Conservation (phyloP, 495 filamentous ascomycete genomes). For the Cercophora samala region DNA sequence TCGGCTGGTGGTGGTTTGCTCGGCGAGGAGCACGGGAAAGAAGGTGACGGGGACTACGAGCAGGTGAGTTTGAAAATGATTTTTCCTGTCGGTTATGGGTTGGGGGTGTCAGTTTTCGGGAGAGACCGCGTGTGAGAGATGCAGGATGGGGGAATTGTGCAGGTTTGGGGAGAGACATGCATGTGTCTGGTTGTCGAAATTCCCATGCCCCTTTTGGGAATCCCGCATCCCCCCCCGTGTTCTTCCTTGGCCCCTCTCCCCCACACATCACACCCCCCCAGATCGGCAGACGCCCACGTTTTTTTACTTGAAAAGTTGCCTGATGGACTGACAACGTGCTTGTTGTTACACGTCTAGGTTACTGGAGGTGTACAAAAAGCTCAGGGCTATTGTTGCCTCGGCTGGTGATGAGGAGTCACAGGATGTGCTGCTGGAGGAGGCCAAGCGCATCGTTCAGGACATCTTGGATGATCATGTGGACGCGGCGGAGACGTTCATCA, state of each 20-base stretch:
- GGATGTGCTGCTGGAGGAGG: slow-evolving; percentile 66
- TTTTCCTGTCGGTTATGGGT: not conserved
- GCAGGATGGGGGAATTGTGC: too few species aligned
- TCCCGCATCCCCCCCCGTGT: not conserved
- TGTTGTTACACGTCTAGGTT: slow-evolving; percentile 34
- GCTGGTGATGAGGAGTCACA: slow-evolving; percentile 58
- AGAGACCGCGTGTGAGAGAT: not conserved
- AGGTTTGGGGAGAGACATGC: not conserved
- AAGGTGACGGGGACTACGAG: slow-evolving; percentile 93
- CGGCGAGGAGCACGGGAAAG: slow-evolving; percentile 82
- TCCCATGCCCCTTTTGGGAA: not conserved
- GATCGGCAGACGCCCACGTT: not conserved
- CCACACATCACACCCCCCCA: not conserved
- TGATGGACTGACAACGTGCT: slow-evolving; percentile 22
- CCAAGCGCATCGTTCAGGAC: slow-evolving; percentile 66
- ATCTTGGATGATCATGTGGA: slow-evolving; percentile 71
- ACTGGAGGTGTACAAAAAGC: slow-evolving; percentile 57
- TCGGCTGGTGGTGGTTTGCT: slow-evolving; percentile 85
- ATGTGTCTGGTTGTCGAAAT: not conserved
- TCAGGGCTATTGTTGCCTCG: slow-evolving; percentile 65
- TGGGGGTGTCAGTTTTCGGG: not conserved
- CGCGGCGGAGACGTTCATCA: slow-evolving; percentile 62
- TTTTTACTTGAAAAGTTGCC: slow-evolving; percentile 15
- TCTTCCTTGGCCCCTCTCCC: not conserved
- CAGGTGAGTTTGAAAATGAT: slow-evolving; percentile 62